A percentile compares a stretch with the other conserved stretches of the same genome.
phyloP scores from a whole-genome alignment of 306 rosid genomes.

The Ceratonia siliqua region DNA sequence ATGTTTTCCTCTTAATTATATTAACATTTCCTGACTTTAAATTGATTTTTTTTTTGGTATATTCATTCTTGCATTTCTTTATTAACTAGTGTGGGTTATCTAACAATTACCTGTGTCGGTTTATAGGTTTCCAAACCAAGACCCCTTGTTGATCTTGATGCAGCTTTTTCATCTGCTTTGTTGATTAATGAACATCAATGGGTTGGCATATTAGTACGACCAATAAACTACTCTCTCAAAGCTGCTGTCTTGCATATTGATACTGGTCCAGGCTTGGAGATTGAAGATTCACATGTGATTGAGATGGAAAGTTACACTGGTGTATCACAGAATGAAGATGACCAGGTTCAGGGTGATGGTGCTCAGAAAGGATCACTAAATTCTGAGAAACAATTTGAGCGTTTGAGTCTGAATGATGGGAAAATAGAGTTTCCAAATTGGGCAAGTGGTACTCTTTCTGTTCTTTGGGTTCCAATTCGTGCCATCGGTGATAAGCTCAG shows the following conservation, averaged over 20 bases:
- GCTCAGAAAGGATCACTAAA: slow-evolving; percentile 45
- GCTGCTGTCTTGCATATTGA: slow-evolving; percentile 86
- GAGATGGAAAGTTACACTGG: slow-evolving; percentile 76
- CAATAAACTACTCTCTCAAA: slow-evolving; percentile 86
- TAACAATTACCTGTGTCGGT: slow-evolving; percentile 27
- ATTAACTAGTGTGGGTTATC: slow-evolving; percentile 27
- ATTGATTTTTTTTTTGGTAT: slow-evolving; percentile 20
- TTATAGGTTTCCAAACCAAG: slow-evolving; percentile 84
- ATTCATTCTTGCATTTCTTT: background rate
- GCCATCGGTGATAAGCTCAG: slow-evolving; percentile 73
- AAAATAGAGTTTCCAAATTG: slow-evolving; percentile 91
- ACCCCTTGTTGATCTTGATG: slow-evolving; percentile 91
- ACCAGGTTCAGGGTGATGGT: slow-evolving; percentile 39
- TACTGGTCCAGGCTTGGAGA: slow-evolving; percentile 94
- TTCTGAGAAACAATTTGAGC: slow-evolving; percentile 54
- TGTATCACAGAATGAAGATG: slow-evolving; percentile 45
- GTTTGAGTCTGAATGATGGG: slow-evolving; percentile 59
- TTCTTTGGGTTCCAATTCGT: slow-evolving; percentile 83
- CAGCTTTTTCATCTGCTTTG: slow-evolving; percentile 91
- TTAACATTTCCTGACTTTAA: slow-evolving; percentile 14
- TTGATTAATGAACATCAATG: slow-evolving; percentile 92
- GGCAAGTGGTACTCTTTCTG: slow-evolving; percentile 82
- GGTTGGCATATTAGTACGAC: slow-evolving; percentile 87
- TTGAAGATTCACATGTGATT: slow-evolving; percentile 65
- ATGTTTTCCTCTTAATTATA: slow-evolving; percentile 24